Base-by-base conservation (phyloP, 331 rosid species). In the Phaseolus coccineus region DNA sequence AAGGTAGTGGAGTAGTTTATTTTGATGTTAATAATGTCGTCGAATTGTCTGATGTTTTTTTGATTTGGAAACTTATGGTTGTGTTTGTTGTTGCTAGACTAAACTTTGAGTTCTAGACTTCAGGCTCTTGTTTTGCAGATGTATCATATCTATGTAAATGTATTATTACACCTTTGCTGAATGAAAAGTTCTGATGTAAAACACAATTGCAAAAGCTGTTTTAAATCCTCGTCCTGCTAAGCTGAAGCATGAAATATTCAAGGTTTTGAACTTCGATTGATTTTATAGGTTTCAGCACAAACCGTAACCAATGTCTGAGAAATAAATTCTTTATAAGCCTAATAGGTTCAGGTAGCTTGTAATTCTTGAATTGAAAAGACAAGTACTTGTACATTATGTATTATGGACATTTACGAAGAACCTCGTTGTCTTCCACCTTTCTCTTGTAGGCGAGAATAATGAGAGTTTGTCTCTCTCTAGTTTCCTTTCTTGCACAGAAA, bases 1-100 rank as follows among this genome's bases (percentile, higher is more conserved):
- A 85, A 87, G 63, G 79, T 46, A 3, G 68, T 53, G 46, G 72
- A 76, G 48, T 87, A 85, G 80, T 61, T 62, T 57, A 12, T 33
- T 70, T 42, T 22, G n/a, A n/a, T 39, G 52, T 39, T 35, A 5
- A 9, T 65, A 11, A 19, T 6, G 9, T 56, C 46, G 24, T 39
- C 4, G 5, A 50, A 50, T 71, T 70, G 40, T 44, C 50, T 76
- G 4, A 12, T 8, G 50, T 10, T 53, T 51, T 31, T 10, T 35
- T 19, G 47, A 56, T 72, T 48, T 46, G 27, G 35, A 69, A 24
- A 24, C 51, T 48, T 59, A 1, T 70, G 51, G 2, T 52, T 40
- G 74, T 46, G 71, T 48, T 68, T 58, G 62, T 61, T 58, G 52
- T 58, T 74, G 40, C 58, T 52, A 64, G 48, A 58, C 15, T 6